Percentiles rank a stretch among this genome's conserved stretches.
These are phyloP conservation scores for Verticillium zaregamsianum DNA, from an alignment of 2,329 filamentous ascomycete genomes.

Conservation along the genomic window DNA sequence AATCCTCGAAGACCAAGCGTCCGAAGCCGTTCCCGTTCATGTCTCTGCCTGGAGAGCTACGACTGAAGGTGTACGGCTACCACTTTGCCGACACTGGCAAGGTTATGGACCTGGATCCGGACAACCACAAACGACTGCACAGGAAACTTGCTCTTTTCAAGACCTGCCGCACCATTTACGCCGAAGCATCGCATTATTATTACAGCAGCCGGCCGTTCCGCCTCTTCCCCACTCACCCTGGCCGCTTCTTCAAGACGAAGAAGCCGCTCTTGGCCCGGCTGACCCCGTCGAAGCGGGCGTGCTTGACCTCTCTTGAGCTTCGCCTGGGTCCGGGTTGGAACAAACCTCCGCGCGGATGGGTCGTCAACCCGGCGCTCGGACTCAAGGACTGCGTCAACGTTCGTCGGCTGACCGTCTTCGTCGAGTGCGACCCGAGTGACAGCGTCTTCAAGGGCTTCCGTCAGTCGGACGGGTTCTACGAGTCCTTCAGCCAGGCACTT, in stretches of 20 bases:
- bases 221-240: slow-evolving; percentile 61
- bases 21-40: slow-evolving; percentile 59
- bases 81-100: slow-evolving; percentile 51
- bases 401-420: slow-evolving; percentile 59
- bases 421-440: slow-evolving; percentile 69
- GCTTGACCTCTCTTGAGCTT: slow-evolving; percentile 62
- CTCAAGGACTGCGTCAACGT: slow-evolving; percentile 58
- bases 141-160: slow-evolving; percentile 57
- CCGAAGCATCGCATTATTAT: slow-evolving; percentile 61
- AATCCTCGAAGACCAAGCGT: slow-evolving; percentile 20
- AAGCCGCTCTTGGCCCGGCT: slow-evolving; percentile 66
- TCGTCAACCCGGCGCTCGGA: slow-evolving; percentile 60
- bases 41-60: slow-evolving; percentile 64
- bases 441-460: slow-evolving; percentile 65
- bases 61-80: slow-evolving; percentile 63
- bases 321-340: slow-evolving; percentile 71
- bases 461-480: slow-evolving; percentile 64
- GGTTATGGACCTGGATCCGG: slow-evolving; percentile 62
- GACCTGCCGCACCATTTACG: slow-evolving; percentile 56
- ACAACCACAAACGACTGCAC: slow-evolving; percentile 59
- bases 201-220: slow-evolving; percentile 61
- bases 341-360: slow-evolving; percentile 66
- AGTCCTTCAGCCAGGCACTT: slow-evolving; percentile 57
- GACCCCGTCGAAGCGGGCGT: slow-evolving; percentile 53
- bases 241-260: slow-evolving; percentile 68